phyloP scores from a whole-genome alignment of 495 filamentous ascomycete species.

The Daldinia grandis region DNA sequence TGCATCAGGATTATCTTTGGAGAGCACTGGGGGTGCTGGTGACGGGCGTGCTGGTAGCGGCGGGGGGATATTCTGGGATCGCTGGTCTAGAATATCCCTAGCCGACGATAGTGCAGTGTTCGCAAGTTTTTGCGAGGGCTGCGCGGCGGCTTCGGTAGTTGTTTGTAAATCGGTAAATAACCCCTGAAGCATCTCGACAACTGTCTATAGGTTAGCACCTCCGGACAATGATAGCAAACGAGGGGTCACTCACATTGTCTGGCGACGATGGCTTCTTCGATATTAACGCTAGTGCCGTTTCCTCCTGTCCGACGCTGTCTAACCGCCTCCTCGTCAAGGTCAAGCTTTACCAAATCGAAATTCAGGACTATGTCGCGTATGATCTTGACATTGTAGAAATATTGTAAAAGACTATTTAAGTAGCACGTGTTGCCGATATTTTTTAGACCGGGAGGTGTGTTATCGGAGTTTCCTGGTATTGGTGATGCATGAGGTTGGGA shows the following conservation, averaged over 20 bases:
- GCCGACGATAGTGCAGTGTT: slow-evolving; percentile 70
- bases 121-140: slow-evolving; percentile 81
- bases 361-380: slow-evolving; percentile 81
- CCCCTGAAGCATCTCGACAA: slow-evolving; percentile 42
- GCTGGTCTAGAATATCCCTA: slow-evolving; percentile 41
- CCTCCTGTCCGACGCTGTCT: slow-evolving; percentile 70
- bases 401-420: slow-evolving; percentile 94
- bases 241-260: slow-evolving; percentile 39
- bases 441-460: slow-evolving; percentile 65
- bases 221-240: background rate
- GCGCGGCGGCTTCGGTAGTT: slow-evolving; percentile 60
- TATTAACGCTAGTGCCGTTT: slow-evolving; percentile 45
- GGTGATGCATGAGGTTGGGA: slow-evolving; percentile 14
- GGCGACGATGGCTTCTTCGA: slow-evolving; percentile 54
- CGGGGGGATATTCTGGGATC: slow-evolving; percentile 37
- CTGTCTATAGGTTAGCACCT: slow-evolving; percentile 31
- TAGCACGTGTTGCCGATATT: slow-evolving; percentile 99
- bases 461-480: background rate
- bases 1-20: slow-evolving; percentile 12
- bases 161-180: slow-evolving; percentile 78
- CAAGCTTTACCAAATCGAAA: slow-evolving; percentile 70
- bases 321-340: slow-evolving; percentile 66
- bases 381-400: slow-evolving; percentile 87
- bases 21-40: slow-evolving; percentile 29
- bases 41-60: slow-evolving; percentile 48